Percentiles rank a stretch among this genome's conserved stretches.
Evolutionary conservation across 202 grass and related monocot genomes (phyloP).

Genomic region (Panicum hallii): DNA sequence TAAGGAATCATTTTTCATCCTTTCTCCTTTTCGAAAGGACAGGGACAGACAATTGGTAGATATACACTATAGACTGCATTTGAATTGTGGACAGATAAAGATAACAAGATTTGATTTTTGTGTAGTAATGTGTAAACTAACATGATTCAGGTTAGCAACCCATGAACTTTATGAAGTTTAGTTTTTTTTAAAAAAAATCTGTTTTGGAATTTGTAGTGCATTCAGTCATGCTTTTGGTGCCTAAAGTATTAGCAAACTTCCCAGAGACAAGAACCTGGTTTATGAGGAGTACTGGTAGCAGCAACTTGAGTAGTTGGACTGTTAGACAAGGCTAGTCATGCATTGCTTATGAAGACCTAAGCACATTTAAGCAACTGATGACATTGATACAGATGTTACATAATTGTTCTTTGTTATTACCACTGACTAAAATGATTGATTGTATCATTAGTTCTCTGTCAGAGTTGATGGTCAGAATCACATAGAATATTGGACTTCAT

Average conservation of each 20-base stretch:
- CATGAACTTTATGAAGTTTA: not conserved
- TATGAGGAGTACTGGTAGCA: slow-evolving; percentile 12
- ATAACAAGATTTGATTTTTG: not conserved
- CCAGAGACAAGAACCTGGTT: not conserved
- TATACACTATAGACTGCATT: not conserved
- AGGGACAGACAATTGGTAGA: slow-evolving; percentile 1
- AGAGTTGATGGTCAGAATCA: slow-evolving; percentile 11
- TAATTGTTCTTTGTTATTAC: slow-evolving; percentile 9
- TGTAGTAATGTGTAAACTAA: not conserved
- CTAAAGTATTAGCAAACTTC: slow-evolving; percentile 20
- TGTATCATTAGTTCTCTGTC: not conserved
- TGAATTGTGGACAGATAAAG: not conserved
- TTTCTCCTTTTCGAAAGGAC: slow-evolving; percentile 3
- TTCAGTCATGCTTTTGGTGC: not conserved
- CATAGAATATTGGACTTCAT: slow-evolving; percentile 12
- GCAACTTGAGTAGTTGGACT: not conserved
- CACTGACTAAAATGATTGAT: not conserved
- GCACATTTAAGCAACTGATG: not conserved
- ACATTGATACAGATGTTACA: not conserved
- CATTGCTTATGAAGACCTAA: not conserved
- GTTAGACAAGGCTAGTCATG: not conserved
- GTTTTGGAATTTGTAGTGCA: not conserved
- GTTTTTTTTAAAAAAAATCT: no score
- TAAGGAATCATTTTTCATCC: not conserved
- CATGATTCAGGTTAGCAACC: not conserved